Evolutionary conservation across 441 rosid species (phyloP).

Genomic region (Breynia disticha): DNA sequence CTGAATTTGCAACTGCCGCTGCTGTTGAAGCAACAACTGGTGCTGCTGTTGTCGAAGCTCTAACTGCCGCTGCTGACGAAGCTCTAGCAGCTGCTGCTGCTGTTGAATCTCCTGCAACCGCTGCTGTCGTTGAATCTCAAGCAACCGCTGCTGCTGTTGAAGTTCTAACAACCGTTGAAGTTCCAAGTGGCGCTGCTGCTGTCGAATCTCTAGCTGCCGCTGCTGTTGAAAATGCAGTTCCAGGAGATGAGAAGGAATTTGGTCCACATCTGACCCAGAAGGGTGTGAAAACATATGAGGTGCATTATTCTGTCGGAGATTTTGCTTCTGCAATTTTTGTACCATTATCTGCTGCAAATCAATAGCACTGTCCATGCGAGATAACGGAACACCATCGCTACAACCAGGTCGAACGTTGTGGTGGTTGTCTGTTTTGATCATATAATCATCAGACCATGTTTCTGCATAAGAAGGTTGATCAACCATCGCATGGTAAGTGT

Average conservation of each 20-base stretch:
- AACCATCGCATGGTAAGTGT: background rate
- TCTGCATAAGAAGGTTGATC: slow-evolving; percentile 2
- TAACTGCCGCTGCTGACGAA: slow-evolving; percentile 4
- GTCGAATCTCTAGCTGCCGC: slow-evolving; percentile 9
- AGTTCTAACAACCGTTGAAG: slow-evolving; percentile 10
- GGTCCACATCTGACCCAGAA: slow-evolving; percentile 8
- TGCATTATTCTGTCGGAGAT: background rate
- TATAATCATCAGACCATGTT: slow-evolving; percentile 6
- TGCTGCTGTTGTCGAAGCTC: slow-evolving; percentile 13
- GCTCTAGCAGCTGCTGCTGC: slow-evolving; percentile 12
- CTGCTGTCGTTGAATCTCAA: slow-evolving; percentile 10
- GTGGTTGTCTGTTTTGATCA: background rate
- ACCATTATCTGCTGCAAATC: slow-evolving; percentile 8
- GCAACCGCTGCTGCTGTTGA: background rate
- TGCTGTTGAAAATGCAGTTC: slow-evolving; percentile 8
- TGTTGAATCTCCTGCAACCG: slow-evolving; percentile 9
- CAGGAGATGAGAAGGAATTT: slow-evolving; percentile 9
- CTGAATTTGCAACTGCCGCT: slow-evolving; percentile 14
- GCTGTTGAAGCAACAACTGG: slow-evolving; percentile 11
- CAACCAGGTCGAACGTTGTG: background rate
- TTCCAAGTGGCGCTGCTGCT: slow-evolving; percentile 10
- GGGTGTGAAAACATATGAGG: slow-evolving; percentile 1
- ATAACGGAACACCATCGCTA: slow-evolving; percentile 9
- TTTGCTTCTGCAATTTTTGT: slow-evolving; percentile 6
- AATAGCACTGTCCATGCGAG: slow-evolving; percentile 3